These are phyloP conservation scores for Deinandra increscens DNA, from an alignment of 129 eudicot species.

Conservation along the genomic window DNA sequence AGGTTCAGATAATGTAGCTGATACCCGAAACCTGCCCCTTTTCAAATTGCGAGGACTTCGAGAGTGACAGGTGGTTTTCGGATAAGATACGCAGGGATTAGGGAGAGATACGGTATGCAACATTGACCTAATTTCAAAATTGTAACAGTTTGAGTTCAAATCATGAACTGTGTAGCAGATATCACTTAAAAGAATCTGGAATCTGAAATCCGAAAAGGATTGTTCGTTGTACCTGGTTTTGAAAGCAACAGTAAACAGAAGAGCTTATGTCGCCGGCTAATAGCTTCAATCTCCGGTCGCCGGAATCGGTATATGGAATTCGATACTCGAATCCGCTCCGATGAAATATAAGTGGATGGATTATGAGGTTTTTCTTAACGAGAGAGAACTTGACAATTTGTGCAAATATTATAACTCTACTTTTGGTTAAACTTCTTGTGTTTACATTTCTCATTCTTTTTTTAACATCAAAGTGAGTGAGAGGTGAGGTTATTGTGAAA, in stretches of 20 bases:
- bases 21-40: conserved; percentile 30
- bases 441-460: too few species aligned
- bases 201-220: neutral
- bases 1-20: conserved; percentile 50
- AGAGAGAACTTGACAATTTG: neutral
- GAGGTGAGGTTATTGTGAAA: too few species aligned
- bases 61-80: conserved; percentile 38
- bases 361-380: conserved; percentile 6
- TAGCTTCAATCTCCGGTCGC: conserved; percentile 14
- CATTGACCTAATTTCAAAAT: conserved; percentile 52
- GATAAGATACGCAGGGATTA: conserved; percentile 41
- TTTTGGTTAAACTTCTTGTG: neutral
- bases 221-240: conserved; percentile 5
- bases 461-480: too few species aligned
- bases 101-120: conserved; percentile 51
- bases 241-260: neutral
- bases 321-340: neutral
- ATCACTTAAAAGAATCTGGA: neutral
- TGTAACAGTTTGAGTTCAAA: neutral
- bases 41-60: conserved; percentile 33
- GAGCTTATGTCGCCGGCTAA: conserved; percentile 12
- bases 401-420: conserved; percentile 10
- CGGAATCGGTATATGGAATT: neutral
- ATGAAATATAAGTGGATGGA: conserved; percentile 5
- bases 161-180: neutral